phyloP scores from a whole-genome alignment of 2,329 filamentous ascomycete genomes.

The Aspergillus latus region DNA sequence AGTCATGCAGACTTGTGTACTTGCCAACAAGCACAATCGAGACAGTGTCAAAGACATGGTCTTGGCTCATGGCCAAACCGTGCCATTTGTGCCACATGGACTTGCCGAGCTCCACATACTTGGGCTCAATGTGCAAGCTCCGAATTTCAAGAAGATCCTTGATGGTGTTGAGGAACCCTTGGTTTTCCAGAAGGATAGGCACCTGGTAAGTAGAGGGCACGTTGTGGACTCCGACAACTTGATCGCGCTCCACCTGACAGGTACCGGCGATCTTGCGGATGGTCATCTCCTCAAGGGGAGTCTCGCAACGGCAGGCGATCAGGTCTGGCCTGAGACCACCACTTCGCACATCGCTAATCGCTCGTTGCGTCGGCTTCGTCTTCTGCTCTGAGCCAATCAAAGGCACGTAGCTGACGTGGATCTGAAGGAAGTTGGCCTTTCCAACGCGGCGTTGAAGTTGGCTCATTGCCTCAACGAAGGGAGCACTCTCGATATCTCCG shows the following conservation, averaged over 20 bases:
- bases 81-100: constrained; percentile 80
- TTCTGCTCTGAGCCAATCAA: constrained; percentile 76
- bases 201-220: constrained; percentile 92
- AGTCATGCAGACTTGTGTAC: constrained; percentile 80
- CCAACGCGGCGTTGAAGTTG: constrained; percentile 73
- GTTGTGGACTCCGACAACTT: constrained; percentile 84
- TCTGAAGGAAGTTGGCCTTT: constrained; percentile 79
- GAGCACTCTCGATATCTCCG: constrained; percentile 81
- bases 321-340: constrained; percentile 72
- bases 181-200: constrained; percentile 82
- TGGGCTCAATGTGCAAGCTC: constrained; percentile 51
- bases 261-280: constrained; percentile 84
- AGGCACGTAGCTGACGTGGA: constrained; percentile 78
- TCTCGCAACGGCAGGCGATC: constrained; percentile 91
- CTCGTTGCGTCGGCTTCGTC: constrained; percentile 94
- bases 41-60: constrained; percentile 67
- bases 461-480: constrained; percentile 82
- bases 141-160: constrained; percentile 66
- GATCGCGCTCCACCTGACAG: constrained; percentile 81
- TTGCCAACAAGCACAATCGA: constrained; percentile 89
- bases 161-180: constrained; percentile 71
- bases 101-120: constrained; percentile 62
- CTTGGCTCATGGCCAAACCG: constrained; percentile 64
- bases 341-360: constrained; percentile 79
- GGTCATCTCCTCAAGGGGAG: constrained; percentile 68